Conservation (phyloP, 2,329 filamentous ascomycete species). For the Blumeriella jaapii region DNA sequence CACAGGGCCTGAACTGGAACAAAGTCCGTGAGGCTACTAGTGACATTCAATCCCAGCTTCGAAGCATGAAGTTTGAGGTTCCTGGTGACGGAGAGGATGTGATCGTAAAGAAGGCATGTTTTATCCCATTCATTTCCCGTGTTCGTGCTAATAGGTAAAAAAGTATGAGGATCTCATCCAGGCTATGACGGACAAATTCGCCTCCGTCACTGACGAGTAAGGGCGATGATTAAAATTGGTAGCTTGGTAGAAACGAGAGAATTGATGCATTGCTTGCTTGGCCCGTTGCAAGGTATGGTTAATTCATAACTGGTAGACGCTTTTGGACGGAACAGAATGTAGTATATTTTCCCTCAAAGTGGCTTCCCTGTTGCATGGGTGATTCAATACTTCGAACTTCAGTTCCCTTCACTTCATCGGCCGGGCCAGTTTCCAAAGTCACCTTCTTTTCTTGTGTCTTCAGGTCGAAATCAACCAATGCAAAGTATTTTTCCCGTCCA, state of each 20-base stretch:
- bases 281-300: conserved; percentile 14
- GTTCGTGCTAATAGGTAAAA: not conserved
- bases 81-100: conserved; percentile 73
- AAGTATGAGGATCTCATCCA: conserved; percentile 89
- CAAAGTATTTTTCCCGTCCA: too few relatives aligned
- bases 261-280: conserved; percentile 18
- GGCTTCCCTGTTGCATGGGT: not conserved
- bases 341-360: conserved; percentile 17
- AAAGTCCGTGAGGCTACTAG: conserved; percentile 86
- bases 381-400: too few relatives aligned
- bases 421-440: too few relatives aligned
- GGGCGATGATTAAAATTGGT: not conserved
- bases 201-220: conserved; percentile 89
- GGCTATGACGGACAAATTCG: conserved; percentile 94
- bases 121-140: not conserved
- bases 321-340: conserved; percentile 14
- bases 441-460: too few relatives aligned
- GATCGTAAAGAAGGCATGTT: conserved; percentile 69
- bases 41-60: conserved; percentile 74
- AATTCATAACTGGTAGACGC: conserved; percentile 12
- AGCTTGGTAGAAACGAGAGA: conserved; percentile 1
- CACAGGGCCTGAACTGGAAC: conserved; percentile 81
- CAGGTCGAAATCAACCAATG: too few relatives aligned
- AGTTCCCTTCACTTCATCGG: too few relatives aligned
- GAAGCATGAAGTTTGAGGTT: conserved; percentile 94